phyloP scores from a whole-genome alignment of 202 grass and related monocot genomes.

The Alloteropsis angusta region DNA sequence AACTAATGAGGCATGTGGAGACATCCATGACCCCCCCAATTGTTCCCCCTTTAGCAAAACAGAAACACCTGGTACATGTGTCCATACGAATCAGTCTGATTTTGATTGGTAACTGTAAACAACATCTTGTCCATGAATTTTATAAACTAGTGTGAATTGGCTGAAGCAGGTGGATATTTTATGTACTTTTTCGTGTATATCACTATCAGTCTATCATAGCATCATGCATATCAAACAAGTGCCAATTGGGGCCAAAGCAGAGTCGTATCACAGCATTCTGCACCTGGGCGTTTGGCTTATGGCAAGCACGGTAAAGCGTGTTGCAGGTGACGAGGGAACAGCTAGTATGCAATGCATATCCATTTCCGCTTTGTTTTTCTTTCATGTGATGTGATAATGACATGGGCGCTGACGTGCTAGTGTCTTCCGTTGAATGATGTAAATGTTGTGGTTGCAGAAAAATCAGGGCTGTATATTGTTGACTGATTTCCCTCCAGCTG shows the following conservation, averaged over 20 bases:
- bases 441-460: neutral
- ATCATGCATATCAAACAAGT: neutral
- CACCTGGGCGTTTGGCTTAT: neutral
- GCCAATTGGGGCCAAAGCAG: neutral
- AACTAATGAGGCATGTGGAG: neutral
- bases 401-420: neutral
- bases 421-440: neutral
- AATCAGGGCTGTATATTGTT: neutral
- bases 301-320: neutral
- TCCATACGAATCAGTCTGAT: neutral
- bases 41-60: neutral
- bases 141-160: neutral
- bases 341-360: neutral
- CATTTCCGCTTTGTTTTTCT: neutral
- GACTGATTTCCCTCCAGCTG: neutral
- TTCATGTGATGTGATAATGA: neutral
- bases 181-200: neutral
- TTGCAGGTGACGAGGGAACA: neutral
- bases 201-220: neutral
- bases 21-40: neutral
- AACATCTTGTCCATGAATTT: neutral
- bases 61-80: neutral
- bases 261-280: too few relatives aligned
- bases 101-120: slow-evolving; percentile 1
- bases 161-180: neutral